Evolutionary conservation across 495 filamentous ascomycete genomes (phyloP).

Genomic region (Podospora anserina): DNA sequence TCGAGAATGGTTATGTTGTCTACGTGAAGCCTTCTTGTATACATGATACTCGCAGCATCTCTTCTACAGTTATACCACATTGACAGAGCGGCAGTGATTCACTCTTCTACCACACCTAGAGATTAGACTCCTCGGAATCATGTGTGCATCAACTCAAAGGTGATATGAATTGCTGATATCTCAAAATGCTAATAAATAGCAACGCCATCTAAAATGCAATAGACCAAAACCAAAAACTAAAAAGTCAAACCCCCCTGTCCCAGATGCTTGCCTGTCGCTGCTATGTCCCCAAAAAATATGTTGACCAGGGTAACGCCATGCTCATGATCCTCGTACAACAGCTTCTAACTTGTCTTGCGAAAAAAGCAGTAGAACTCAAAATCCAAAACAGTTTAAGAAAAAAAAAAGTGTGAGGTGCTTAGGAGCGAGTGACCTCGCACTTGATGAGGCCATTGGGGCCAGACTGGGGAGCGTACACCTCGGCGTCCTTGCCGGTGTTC

Average conservation of each 20-base stretch:
- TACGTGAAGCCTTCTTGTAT: too few relatives aligned
- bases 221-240: background rate
- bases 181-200: background rate
- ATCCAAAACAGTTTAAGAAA: background rate
- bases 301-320: background rate
- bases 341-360: background rate
- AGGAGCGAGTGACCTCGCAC: constrained; percentile 76
- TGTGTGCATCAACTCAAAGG: background rate
- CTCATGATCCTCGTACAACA: background rate
- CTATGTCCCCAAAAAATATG: background rate
- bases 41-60: too few relatives aligned
- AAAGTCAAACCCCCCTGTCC: background rate
- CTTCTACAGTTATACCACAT: too few relatives aligned
- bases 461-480: constrained; percentile 91
- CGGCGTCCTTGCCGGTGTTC: constrained; percentile 95
- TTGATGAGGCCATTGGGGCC: constrained; percentile 94
- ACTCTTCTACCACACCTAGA: too few relatives aligned
- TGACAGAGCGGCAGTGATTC: background rate
- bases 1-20: too few relatives aligned
- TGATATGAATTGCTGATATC: background rate
- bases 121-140: background rate
- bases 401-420: background rate
- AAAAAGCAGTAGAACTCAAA: background rate
- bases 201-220: constrained; percentile 5
- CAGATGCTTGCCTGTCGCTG: background rate